A percentile compares a stretch with the other conserved stretches of the same genome.
Conservation (phyloP, 2,329 filamentous ascomycete species). For the Zalaria obscura region DNA sequence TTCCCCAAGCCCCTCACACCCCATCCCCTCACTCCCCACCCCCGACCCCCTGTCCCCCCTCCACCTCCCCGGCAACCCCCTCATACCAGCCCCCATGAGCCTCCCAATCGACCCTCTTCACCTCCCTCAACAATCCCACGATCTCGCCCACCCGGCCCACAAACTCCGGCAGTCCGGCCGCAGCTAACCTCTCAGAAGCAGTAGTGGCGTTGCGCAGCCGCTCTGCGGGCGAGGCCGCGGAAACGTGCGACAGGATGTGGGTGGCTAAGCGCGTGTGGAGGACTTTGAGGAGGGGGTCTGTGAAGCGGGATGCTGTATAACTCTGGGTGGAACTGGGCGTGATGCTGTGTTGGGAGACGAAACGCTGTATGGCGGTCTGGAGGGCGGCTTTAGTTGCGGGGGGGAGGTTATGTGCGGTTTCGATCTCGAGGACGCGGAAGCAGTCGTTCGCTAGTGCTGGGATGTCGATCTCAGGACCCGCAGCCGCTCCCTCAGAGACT, state of each 20-base stretch:
- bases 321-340: no score
- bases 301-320: slow-evolving; percentile 12
- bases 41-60: slow-evolving; percentile 7
- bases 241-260: slow-evolving; percentile 51
- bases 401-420: slow-evolving; percentile 35
- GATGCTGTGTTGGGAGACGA: slow-evolving; percentile 35
- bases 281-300: slow-evolving; percentile 50
- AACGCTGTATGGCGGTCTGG: slow-evolving; percentile 29
- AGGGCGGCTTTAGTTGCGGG: slow-evolving; percentile 30
- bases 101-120: slow-evolving; percentile 53
- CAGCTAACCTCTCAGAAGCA: slow-evolving; percentile 55
- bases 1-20: no score
- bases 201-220: slow-evolving; percentile 55
- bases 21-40: no score
- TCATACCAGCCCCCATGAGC: slow-evolving; percentile 61
- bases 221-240: slow-evolving; percentile 53
- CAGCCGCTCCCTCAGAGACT: no score
- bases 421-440: slow-evolving; percentile 35
- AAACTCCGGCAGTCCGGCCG: slow-evolving; percentile 59
- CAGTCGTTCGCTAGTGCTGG: slow-evolving; percentile 10
- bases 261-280: slow-evolving; percentile 52
- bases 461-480: no score
- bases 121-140: slow-evolving; percentile 50
- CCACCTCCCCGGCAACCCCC: slow-evolving; percentile 43
- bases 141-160: slow-evolving; percentile 54